Evolutionary conservation across 345 rosid genomes (phyloP).

Genomic region (Pelargonium nanum): DNA sequence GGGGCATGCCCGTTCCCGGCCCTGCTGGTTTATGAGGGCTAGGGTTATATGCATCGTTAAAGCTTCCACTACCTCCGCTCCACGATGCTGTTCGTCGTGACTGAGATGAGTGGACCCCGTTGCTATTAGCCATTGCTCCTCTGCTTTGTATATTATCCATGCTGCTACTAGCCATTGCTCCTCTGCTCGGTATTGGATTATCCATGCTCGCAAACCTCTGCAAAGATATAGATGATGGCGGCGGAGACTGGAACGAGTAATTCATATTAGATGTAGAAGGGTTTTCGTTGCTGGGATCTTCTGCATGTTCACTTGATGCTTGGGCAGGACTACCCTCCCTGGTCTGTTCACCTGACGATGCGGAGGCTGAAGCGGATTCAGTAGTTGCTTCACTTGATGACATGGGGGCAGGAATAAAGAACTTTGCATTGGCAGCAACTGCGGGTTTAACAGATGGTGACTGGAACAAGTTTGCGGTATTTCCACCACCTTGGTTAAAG

Average conservation of each 20-base stretch:
- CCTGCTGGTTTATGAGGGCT: slow-evolving; percentile 21
- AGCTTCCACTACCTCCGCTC: slow-evolving; percentile 84
- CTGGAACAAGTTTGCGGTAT: slow-evolving; percentile 45
- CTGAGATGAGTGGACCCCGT: slow-evolving; percentile 17
- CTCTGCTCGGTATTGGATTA: slow-evolving; percentile 37
- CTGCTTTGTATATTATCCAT: slow-evolving; percentile 42
- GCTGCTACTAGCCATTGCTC: slow-evolving; percentile 15
- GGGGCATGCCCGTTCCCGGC: slow-evolving; percentile 28
- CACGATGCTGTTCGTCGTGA: slow-evolving; percentile 77
- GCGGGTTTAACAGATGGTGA: slow-evolving; percentile 72
- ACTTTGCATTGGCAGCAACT: slow-evolving; percentile 55
- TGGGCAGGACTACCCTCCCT: slow-evolving; percentile 33
- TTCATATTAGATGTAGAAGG: slow-evolving; percentile 27
- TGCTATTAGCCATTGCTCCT: slow-evolving; percentile 17
- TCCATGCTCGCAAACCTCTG: slow-evolving; percentile 27
- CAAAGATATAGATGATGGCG: slow-evolving; percentile 20
- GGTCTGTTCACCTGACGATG: slow-evolving; percentile 28
- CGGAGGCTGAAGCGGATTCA: background rate
- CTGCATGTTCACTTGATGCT: slow-evolving; percentile 28
- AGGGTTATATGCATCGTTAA: slow-evolving; percentile 29
- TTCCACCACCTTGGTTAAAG: slow-evolving; percentile 53
- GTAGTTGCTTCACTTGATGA: background rate
- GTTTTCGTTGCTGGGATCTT: slow-evolving; percentile 24
- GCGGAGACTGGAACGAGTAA: slow-evolving; percentile 22
- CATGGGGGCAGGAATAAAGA: slow-evolving; percentile 61